These are phyloP conservation scores for Neopestalotiopsis sp. DNA, from an alignment of 2,329 filamentous ascomycete genomes.

Conservation along the genomic window DNA sequence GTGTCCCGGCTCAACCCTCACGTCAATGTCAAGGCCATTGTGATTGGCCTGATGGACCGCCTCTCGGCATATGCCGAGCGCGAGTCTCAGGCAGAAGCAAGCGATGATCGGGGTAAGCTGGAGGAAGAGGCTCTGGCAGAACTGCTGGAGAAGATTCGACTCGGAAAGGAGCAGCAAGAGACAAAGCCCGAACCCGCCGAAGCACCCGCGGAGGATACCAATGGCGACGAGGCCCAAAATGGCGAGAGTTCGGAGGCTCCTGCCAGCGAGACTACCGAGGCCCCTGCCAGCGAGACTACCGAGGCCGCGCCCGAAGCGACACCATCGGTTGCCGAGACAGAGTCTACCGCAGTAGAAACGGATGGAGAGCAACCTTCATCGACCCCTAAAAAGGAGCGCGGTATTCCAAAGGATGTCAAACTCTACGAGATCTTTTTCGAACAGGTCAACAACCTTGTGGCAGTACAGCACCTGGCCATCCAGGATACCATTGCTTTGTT, in stretches of 20 bases:
- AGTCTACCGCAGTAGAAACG: slow-evolving; percentile 53
- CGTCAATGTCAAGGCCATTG: slow-evolving; percentile 97
- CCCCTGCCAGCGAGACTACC: slow-evolving; percentile 30
- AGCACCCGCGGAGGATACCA: slow-evolving; percentile 40
- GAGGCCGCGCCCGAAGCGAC: slow-evolving; percentile 39
- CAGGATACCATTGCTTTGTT: slow-evolving; percentile 93
- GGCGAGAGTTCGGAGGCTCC: slow-evolving; percentile 40
- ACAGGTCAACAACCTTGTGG: slow-evolving; percentile 92
- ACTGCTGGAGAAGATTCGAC: slow-evolving; percentile 77
- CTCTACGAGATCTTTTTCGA: slow-evolving; percentile 98
- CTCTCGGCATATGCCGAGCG: slow-evolving; percentile 93
- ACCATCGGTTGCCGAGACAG: slow-evolving; percentile 50
- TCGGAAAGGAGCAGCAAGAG: slow-evolving; percentile 64
- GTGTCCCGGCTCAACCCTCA: slow-evolving; percentile 93
- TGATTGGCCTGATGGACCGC: slow-evolving; percentile 97
- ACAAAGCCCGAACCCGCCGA: slow-evolving; percentile 25
- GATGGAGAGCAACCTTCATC: slow-evolving; percentile 20
- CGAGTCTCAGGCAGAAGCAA: slow-evolving; percentile 74
- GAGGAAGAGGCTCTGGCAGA: slow-evolving; percentile 84
- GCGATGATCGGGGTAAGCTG: slow-evolving; percentile 73
- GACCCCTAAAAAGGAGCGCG: slow-evolving; percentile 43
- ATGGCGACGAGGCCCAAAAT: slow-evolving; percentile 40
- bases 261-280: slow-evolving; percentile 32
- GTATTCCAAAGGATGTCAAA: slow-evolving; percentile 79
- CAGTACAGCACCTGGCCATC: slow-evolving; percentile 87